These are phyloP conservation scores for Pulveroboletus sp. DNA, from an alignment of 1,284 basidiomycete species.

Conservation along the genomic window DNA sequence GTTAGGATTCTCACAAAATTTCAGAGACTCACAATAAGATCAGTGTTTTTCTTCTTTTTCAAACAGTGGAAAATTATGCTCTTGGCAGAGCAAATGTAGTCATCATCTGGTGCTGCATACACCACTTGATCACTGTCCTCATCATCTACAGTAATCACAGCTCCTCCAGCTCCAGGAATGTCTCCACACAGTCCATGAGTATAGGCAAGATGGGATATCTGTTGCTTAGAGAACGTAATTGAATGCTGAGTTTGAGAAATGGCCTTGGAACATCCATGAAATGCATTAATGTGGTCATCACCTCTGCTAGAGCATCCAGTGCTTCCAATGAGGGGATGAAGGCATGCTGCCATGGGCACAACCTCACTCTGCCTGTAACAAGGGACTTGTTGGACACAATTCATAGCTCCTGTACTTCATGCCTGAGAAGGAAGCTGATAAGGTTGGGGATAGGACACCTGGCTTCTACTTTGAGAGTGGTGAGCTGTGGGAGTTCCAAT, in stretches of 20 bases:
- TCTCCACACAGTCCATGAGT: not conserved
- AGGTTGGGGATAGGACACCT: not conserved
- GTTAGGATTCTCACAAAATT: not conserved
- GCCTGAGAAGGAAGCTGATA: not conserved
- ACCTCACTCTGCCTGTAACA: not conserved
- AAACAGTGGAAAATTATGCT: not conserved
- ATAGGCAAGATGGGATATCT: not conserved
- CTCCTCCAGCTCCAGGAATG: not conserved
- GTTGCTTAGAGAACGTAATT: not conserved
- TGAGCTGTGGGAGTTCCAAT: not conserved
- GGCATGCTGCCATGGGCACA: not conserved
- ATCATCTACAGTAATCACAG: not conserved
- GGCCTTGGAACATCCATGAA: not conserved
- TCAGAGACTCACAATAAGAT: not conserved
- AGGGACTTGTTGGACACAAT: not conserved
- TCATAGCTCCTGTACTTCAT: not conserved
- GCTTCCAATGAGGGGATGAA: not conserved
- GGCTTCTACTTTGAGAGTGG: not conserved
- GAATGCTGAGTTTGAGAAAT: not conserved
- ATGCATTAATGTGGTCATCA: not conserved
- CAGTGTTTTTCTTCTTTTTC: not conserved
- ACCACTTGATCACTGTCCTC: not conserved
- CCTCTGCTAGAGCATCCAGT: not conserved
- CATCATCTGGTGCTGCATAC: not conserved
- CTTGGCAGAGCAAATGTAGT: not conserved